These are phyloP conservation scores for Fusarium continuum DNA, from an alignment of 2,329 filamentous ascomycete genomes.

Conservation along the genomic window DNA sequence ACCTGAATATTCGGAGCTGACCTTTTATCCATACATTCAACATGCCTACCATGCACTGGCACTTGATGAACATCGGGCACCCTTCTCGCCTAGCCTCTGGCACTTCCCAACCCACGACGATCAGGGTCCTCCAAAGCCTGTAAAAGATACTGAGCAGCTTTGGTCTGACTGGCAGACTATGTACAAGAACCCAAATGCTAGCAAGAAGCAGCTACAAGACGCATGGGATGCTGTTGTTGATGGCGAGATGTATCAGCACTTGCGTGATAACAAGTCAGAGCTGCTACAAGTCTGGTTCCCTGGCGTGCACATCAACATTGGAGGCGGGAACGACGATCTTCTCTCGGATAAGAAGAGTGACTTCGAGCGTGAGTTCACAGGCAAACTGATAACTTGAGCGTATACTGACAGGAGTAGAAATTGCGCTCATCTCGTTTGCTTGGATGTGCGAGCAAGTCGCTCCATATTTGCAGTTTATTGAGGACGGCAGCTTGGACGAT, in stretches of 20 bases:
- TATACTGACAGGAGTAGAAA: slow-evolving; percentile 29
- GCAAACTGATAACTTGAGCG: neutral
- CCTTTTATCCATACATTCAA: slow-evolving; percentile 49
- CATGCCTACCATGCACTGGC: slow-evolving; percentile 66
- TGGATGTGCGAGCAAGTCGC: slow-evolving; percentile 43
- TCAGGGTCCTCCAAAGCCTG: neutral
- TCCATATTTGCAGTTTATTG: slow-evolving; percentile 25
- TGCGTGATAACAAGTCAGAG: slow-evolving; percentile 22
- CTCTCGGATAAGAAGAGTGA: slow-evolving; percentile 39
- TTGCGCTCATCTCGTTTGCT: slow-evolving; percentile 39
- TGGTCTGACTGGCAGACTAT: slow-evolving; percentile 20
- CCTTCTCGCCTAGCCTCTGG: slow-evolving; percentile 47
- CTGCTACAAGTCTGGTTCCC: slow-evolving; percentile 43
- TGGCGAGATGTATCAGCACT: slow-evolving; percentile 30
- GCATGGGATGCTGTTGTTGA: slow-evolving; percentile 32
- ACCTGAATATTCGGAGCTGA: slow-evolving; percentile 2
- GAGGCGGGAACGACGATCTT: slow-evolving; percentile 33
- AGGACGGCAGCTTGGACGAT: slow-evolving; percentile 13
- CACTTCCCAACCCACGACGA: slow-evolving; percentile 29
- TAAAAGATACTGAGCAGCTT: slow-evolving; percentile 16
- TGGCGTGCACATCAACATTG: slow-evolving; percentile 43
- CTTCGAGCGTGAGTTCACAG: slow-evolving; percentile 31
- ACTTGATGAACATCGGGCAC: slow-evolving; percentile 59
- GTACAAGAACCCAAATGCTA: slow-evolving; percentile 9
- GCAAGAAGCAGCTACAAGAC: slow-evolving; percentile 13